Evolutionary conservation across 352 stramenopile genomes (phyloP), one percentile per base, ranked within the genome.

Genomic region (Pythium guiyangense): DNA sequence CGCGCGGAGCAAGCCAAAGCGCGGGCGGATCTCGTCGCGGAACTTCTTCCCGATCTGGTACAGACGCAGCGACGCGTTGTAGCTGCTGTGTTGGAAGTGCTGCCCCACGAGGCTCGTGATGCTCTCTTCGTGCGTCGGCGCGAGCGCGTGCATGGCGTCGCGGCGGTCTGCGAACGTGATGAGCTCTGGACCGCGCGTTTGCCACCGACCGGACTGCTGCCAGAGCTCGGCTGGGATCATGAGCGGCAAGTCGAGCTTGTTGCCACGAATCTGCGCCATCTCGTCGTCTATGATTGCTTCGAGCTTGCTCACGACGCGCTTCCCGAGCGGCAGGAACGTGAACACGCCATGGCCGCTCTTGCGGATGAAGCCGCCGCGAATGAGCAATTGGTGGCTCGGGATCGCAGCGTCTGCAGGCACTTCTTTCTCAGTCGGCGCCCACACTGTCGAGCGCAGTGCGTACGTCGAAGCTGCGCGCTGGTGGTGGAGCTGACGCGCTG

Each of bases 21-120:
- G 67, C 27, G 88, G 86, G 0, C 88, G 87, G 48, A 94, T 89
- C 62, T 96, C 88, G 61, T 96, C 88, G 39, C 88, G 81, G 60
- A 92, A 96, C 64, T 96, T 96, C 55, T 70, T 80, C 49, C 81
- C 80, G 46, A 96, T 79, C 73, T 96, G 88, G 62, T 96, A 96
- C 57, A 96, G 20, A 0, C 82, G 70, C 34, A 96, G 58, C 34
- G 85, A 90, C 12, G 59, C 59, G 22, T 84, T 59, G 27, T 40
- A 49, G 14, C 50, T 60, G 25, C 59, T 54, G 25, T 70, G 59
- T 20, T 66, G 79, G 52, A 87, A 91, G 46, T 90, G 67, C 5
- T 64, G 59, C 9, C 84, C 79, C 27, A 94, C 85, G 18, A 96
- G 75, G 29, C 77, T 87, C 4, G 86, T 91, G 49, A 96, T 73